These are phyloP conservation scores for Biscogniauxia marginata DNA, from an alignment of 2,329 filamentous ascomycete genomes.

Conservation along the genomic window DNA sequence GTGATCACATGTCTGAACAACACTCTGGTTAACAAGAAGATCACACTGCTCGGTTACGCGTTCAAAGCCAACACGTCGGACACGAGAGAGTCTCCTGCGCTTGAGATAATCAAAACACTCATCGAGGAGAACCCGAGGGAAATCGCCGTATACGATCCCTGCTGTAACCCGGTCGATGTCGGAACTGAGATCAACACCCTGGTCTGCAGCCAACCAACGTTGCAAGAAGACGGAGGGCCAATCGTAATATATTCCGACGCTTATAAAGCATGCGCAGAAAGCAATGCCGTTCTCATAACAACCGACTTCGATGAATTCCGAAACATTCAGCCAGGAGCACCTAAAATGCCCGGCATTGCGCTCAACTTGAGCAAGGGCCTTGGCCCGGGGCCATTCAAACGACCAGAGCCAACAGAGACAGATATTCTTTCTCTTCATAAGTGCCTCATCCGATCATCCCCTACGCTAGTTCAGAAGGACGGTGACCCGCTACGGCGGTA, in stretches of 20 bases:
- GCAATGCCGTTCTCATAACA: conserved; percentile 53
- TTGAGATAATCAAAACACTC: conserved; percentile 65
- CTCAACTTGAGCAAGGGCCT: conserved; percentile 5
- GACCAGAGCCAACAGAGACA: conserved; percentile 38
- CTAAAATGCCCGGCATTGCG: conserved; percentile 12
- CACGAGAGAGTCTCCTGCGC: conserved; percentile 67
- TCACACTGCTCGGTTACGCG: conserved; percentile 71
- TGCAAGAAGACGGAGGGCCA: conserved; percentile 40
- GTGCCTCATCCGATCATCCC: conserved; percentile 38
- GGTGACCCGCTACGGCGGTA: conserved; percentile 47
- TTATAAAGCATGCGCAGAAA: conserved; percentile 48
- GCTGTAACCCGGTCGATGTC: conserved; percentile 51
- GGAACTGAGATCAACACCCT: conserved; percentile 49
- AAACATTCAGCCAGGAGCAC: conserved; percentile 26
- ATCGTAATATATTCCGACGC: conserved; percentile 48
- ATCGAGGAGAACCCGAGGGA: conserved; percentile 63
- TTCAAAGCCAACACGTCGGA: conserved; percentile 81
- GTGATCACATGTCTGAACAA: conserved; percentile 68
- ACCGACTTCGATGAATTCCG: conserved; percentile 58
- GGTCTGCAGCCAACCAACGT: conserved; percentile 33
- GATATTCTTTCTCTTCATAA: conserved; percentile 50
- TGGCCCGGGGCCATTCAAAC: conserved; percentile 48
- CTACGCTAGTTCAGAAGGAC: conserved; percentile 16
- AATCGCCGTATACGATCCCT: conserved; percentile 69
- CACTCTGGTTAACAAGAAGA: conserved; percentile 67